Conservation (phyloP, 2,329 filamentous ascomycete genomes). For the Akanthomyces dipterigenus region DNA sequence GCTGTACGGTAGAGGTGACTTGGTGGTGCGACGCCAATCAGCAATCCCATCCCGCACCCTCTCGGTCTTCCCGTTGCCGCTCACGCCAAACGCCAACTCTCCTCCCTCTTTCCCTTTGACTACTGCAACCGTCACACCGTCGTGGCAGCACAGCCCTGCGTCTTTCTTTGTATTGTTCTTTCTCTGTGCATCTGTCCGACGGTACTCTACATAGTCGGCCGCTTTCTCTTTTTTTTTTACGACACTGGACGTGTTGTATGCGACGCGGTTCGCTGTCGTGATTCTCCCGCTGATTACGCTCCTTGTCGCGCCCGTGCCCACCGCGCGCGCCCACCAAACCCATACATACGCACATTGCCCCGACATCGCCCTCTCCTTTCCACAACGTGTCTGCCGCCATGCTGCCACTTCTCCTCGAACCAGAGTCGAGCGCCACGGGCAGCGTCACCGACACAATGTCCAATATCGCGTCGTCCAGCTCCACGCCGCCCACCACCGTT, state of each 20-base stretch:
- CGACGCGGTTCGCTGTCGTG: slow-evolving; percentile 3
- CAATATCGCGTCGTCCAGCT: slow-evolving; percentile 50
- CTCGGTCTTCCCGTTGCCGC: background rate
- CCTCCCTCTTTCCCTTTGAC: background rate
- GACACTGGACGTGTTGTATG: background rate
- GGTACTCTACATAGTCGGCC: background rate
- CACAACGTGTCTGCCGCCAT: slow-evolving; percentile 4
- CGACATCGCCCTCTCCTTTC: background rate
- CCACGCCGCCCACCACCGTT: slow-evolving; percentile 58
- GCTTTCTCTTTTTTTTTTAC: background rate
- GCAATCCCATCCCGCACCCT: slow-evolving; percentile 1
- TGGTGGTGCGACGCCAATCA: slow-evolving; percentile 5
- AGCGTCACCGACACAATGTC: slow-evolving; percentile 35
- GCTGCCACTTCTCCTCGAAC: slow-evolving; percentile 26
- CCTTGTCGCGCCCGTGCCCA: slow-evolving; percentile 4
- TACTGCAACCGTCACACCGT: background rate
- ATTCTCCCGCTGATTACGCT: background rate
- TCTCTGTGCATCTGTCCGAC: background rate
- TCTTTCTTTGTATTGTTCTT: too few relatives aligned
- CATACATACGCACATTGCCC: background rate
- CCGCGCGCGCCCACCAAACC: background rate
- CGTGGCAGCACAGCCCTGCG: background rate
- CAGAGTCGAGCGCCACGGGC: slow-evolving; percentile 26
- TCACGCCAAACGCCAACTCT: slow-evolving; percentile 2
- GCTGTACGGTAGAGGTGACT: background rate